phyloP scores from a whole-genome alignment of 2,329 filamentous ascomycete species.

The Ustilaginoidea virens region DNA sequence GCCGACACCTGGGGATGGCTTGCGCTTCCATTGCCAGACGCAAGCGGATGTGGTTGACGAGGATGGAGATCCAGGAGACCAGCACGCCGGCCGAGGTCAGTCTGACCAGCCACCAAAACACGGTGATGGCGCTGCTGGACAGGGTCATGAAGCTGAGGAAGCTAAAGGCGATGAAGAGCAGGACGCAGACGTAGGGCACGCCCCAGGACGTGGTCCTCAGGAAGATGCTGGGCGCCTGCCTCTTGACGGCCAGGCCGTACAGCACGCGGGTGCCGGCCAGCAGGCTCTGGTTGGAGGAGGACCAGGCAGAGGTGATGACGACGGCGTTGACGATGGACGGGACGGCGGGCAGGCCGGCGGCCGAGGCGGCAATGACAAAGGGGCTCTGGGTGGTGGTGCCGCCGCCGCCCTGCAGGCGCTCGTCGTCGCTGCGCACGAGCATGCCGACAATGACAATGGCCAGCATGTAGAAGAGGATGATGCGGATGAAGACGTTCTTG shows the following conservation, averaged over 20 bases:
- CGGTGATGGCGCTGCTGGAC: conserved; percentile 40
- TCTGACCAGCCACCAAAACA: conserved; percentile 50
- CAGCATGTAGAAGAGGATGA: conserved; percentile 46
- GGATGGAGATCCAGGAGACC: conserved; percentile 45
- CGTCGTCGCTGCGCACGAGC: conserved; percentile 43
- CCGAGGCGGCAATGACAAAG: conserved; percentile 56
- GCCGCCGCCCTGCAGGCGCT: conserved; percentile 32
- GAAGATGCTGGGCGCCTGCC: conserved; percentile 49
- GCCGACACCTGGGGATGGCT: conserved; percentile 27
- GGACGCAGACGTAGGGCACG: conserved; percentile 43
- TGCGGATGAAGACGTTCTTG: conserved; percentile 41
- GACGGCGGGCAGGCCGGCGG: conserved; percentile 50
- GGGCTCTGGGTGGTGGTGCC: conserved; percentile 32
- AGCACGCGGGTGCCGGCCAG: conserved; percentile 56
- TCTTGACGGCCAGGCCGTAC: conserved; percentile 49
- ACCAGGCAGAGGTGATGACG: conserved; percentile 54
- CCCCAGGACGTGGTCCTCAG: conserved; percentile 43
- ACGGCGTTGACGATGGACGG: conserved; percentile 64
- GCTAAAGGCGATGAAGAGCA: conserved; percentile 37
- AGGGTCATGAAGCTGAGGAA: conserved; percentile 42
- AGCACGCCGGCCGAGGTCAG: conserved; percentile 47
- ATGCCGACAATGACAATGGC: conserved; percentile 56
- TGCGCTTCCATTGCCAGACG: conserved; percentile 38
- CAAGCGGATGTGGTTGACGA: conserved; percentile 44
- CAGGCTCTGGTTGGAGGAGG: conserved; percentile 42